Evolutionary conservation across 2,329 filamentous ascomycete genomes (phyloP).

Genomic region (Stemphylium beticola): DNA sequence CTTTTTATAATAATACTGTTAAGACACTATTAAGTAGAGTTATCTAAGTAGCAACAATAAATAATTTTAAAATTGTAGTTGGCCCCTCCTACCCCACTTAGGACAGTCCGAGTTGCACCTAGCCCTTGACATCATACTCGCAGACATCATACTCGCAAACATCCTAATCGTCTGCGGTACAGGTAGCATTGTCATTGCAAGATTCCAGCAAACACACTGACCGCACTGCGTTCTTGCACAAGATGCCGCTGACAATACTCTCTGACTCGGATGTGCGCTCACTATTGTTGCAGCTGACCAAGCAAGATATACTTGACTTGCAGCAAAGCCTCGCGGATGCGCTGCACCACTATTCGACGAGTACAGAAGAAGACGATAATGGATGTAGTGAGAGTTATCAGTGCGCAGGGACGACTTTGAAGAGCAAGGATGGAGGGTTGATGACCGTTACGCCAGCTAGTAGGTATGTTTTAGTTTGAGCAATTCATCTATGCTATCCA

Average conservation of each 20-base stretch:
- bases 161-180: too few species aligned
- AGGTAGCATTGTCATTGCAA: too few species aligned
- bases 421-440: slow-evolving; percentile 65
- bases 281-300: slow-evolving; percentile 62
- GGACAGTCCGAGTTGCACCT: slow-evolving; percentile 8
- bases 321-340: slow-evolving; percentile 65
- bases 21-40: too few species aligned
- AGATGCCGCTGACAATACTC: slow-evolving; percentile 67
- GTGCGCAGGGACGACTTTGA: slow-evolving; percentile 65
- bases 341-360: slow-evolving; percentile 69
- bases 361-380: slow-evolving; percentile 61
- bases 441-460: slow-evolving; percentile 73
- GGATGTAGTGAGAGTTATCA: slow-evolving; percentile 67
- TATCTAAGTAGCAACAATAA: too few species aligned
- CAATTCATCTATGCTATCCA: not conserved
- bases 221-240: not conserved
- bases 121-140: slow-evolving; percentile 8
- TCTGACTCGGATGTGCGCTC: slow-evolving; percentile 62
- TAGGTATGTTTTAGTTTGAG: slow-evolving; percentile 7
- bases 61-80: too few species aligned
- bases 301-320: slow-evolving; percentile 63
- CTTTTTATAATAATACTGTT: too few species aligned
- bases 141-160: not conserved
- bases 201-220: not conserved
- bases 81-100: slow-evolving; percentile 26